Base-by-base conservation (phyloP, 2,329 filamentous ascomycete genomes). In the Aspergillus ochraceus region DNA sequence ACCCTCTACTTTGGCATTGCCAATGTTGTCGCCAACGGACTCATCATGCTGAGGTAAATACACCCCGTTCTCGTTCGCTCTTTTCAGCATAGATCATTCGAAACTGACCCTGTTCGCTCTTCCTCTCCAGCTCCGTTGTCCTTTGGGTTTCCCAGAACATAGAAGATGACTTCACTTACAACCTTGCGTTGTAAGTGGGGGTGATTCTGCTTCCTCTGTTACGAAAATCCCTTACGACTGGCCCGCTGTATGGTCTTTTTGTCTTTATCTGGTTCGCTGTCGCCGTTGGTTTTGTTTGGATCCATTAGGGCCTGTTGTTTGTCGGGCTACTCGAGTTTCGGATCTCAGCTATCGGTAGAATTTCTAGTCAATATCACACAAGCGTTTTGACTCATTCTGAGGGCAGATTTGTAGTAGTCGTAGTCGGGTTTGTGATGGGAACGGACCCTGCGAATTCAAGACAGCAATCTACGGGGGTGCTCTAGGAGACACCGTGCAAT, bases 131-230 rank as follows among this genome's bases (percentile, higher is more conserved):
- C 70, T 86, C 85, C 26, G 80, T 85, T 52, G 84, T 89, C 42
- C 81, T 90, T 36, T 90, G 87, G 87, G 81, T 90, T 29, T 86
- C 85, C 54, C 88, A 90, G 79, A 90, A 89, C 69, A 88, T 90
- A 77, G 88, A 90, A 73, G 87, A 90, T 67, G 87, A 89, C 69
- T 90, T 89, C 72, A 88, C 86, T 30, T 90, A 90, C 74, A 89
- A 86, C 68, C 76, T 90, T 62, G 85, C 86, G 53, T 80, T 90
- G 64, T 90, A 68, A 74, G 32, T 30, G 12, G 9, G 30, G 45
- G 9, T 47, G 17, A 19, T 6, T 14, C 36, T 42, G 14, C 45
- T 22, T 24, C 10, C 20, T 14, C 9, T 24, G 45, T 47, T 47
- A 47, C 45, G 45, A 47, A 19, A 47, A 24, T 47, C 11, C 32